Evolutionary conservation across 768 basidiomycete species (phyloP).

Genomic region (Termitomyces bulborhizus): DNA sequence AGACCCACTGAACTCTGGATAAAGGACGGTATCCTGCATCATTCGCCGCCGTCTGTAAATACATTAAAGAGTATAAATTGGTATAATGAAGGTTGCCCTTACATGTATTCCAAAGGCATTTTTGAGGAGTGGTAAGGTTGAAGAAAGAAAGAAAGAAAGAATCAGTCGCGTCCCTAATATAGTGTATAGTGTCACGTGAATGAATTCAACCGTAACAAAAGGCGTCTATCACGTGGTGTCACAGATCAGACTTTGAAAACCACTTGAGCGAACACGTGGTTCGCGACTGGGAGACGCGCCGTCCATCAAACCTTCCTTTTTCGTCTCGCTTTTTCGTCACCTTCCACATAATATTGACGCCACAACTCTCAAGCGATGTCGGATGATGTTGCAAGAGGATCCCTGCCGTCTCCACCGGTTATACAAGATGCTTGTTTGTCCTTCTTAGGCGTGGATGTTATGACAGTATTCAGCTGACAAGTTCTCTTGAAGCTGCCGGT

Average conservation of each 20-base stretch:
- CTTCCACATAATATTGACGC: background rate
- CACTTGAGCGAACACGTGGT: conserved; percentile 1
- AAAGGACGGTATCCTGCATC: conserved; percentile 23
- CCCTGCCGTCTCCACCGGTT: conserved; percentile 22
- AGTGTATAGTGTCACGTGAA: conserved; percentile 20
- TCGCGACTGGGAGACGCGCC: conserved; percentile 10
- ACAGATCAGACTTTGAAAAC: too few species aligned
- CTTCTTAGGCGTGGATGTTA: conserved; percentile 12
- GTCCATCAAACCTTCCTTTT: background rate
- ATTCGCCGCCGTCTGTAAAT: conserved; percentile 24
- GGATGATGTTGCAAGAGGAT: conserved; percentile 19
- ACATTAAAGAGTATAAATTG: background rate
- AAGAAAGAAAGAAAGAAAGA: background rate
- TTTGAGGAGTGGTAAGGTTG: background rate
- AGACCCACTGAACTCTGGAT: conserved; percentile 25
- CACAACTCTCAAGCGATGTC: conserved; percentile 12
- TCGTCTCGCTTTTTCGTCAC: background rate
- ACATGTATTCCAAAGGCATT: conserved; percentile 33
- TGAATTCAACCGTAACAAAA: background rate
- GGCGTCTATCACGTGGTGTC: too few species aligned
- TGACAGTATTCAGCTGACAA: conserved; percentile 4
- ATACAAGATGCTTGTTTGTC: conserved; percentile 36
- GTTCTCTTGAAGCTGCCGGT: conserved; percentile 37
- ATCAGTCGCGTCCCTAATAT: conserved; percentile 20
- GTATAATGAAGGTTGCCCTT: background rate